Percentiles rank a stretch among this genome's conserved stretches.
These are phyloP conservation scores for Chlorencoelia australis DNA, from an alignment of 2,329 filamentous ascomycete genomes.

Conservation along the genomic window DNA sequence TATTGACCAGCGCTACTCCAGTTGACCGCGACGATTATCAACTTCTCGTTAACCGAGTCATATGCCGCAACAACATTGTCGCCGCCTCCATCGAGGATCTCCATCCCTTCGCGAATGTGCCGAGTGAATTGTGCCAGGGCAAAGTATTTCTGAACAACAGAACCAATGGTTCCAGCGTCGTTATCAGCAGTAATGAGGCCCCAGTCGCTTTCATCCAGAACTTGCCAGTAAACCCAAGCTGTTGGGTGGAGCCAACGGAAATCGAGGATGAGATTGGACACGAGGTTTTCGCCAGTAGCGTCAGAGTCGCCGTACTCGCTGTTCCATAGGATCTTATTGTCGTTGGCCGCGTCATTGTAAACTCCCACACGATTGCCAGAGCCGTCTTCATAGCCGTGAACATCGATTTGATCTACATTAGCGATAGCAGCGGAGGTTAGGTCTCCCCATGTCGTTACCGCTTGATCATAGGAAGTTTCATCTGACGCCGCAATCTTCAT, in stretches of 20 bases:
- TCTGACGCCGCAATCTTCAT: constrained; percentile 32
- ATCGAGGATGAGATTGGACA: constrained; percentile 31
- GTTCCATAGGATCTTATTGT: constrained; percentile 31
- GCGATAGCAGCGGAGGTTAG: constrained; percentile 23
- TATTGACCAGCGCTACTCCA: constrained; percentile 30
- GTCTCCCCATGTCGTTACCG: constrained; percentile 27
- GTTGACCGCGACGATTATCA: constrained; percentile 33
- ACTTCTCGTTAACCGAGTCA: constrained; percentile 26
- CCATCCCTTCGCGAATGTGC: constrained; percentile 33
- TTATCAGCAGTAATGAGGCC: constrained; percentile 33
- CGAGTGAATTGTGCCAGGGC: constrained; percentile 34
- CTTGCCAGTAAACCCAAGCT: constrained; percentile 37
- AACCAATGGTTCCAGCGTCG: constrained; percentile 24
- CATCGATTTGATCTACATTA: constrained; percentile 31
- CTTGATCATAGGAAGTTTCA: constrained; percentile 32
- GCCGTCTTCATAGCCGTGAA: constrained; percentile 34
- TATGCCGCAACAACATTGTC: constrained; percentile 32
- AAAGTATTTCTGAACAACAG: constrained; percentile 31
- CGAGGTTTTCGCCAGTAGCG: constrained; percentile 28
- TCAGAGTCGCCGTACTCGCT: constrained; percentile 35
- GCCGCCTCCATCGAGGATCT: constrained; percentile 29
- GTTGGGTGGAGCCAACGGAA: constrained; percentile 32
- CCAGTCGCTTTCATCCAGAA: constrained; percentile 32
- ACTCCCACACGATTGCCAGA: constrained; percentile 28
- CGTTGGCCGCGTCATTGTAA: constrained; percentile 21